A percentile compares a stretch with the other conserved stretches of the same genome.
Evolutionary conservation across 495 filamentous ascomycete species (phyloP).

Genomic region (Letharia lupina): DNA sequence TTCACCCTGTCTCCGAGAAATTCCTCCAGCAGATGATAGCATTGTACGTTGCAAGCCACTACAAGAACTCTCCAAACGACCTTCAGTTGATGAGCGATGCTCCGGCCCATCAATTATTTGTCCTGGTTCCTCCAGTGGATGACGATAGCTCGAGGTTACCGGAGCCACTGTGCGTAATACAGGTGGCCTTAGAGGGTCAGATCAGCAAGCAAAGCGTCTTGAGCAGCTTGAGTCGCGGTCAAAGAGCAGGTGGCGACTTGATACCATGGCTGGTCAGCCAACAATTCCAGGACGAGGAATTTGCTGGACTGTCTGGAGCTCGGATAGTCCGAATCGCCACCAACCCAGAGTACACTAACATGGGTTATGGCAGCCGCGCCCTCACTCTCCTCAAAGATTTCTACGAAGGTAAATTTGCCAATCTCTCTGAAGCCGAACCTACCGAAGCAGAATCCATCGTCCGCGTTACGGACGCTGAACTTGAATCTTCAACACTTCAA

Average conservation of each 20-base stretch:
- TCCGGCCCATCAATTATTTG: slow-evolving; percentile 92
- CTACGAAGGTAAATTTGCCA: slow-evolving; percentile 89
- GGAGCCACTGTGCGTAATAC: slow-evolving; percentile 90
- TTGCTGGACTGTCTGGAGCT: slow-evolving; percentile 86
- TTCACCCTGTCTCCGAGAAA: slow-evolving; percentile 93
- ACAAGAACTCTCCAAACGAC: slow-evolving; percentile 98
- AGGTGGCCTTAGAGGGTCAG: slow-evolving; percentile 87
- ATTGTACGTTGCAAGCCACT: slow-evolving; percentile 94
- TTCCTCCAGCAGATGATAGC: slow-evolving; percentile 98
- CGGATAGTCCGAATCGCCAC: slow-evolving; percentile 92
- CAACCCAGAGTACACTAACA: slow-evolving; percentile 85
- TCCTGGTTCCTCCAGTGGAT: slow-evolving; percentile 79
- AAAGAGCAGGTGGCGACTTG: slow-evolving; percentile 84
- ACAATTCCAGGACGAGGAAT: slow-evolving; percentile 97
- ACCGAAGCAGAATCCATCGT: slow-evolving; percentile 52
- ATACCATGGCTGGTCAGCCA: slow-evolving; percentile 98
- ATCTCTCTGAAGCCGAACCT: slow-evolving; percentile 56
- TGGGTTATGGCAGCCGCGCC: slow-evolving; percentile 91
- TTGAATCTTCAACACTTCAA: slow-evolving; percentile 67
- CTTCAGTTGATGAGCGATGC: slow-evolving; percentile 97
- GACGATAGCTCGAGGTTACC: slow-evolving; percentile 71
- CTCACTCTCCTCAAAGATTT: slow-evolving; percentile 80
- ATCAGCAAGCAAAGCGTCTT: slow-evolving; percentile 90
- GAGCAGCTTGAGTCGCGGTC: slow-evolving; percentile 78
- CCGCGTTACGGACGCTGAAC: slow-evolving; percentile 75